Evolutionary conservation across 116 monocot species (phyloP), one percentile per base, ranked within the genome.

Genomic region (Thalassia testudinum): DNA sequence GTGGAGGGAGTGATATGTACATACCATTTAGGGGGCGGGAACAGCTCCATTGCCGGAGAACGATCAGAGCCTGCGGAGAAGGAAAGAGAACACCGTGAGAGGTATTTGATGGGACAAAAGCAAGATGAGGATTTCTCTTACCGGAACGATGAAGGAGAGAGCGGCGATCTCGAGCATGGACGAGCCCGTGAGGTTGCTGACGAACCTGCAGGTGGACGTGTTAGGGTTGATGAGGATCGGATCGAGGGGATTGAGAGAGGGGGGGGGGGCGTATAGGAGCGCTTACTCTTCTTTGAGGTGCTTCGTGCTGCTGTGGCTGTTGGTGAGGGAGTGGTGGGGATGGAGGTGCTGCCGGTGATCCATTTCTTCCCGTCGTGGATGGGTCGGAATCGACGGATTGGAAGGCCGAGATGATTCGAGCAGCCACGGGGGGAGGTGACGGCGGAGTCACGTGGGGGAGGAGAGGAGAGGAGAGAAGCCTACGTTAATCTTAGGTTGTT

Each of bases 161-260:
- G 84, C 70, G 11, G 71, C 68, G 43, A 87, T 81, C 75, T 93
- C 93, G 18, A 80, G 58, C 76, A 87, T 78, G 8, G 87, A 93
- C 13, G 93, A 83, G 21, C 93, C 93, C 30, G 63, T 76, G 22
- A 93, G 77, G 69, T 87, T 87, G 76, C 84, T 93, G 34, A 93
- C 95, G 47, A 88, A 95, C 66, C 95, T 88, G 72, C 44, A 49
- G 15, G 4, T 45, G 45, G 45, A 45, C 45, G 15, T 45, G 19
- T 45, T 3, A 20, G 15, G 45, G 18, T 8, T 6, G 15, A 15
- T 5, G 45, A 45, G 15, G 45, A n/a, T 1, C 3, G 19, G 15
- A n/a, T 13, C 4, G 45, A 45, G 10, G 45, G 18, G 15, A 20
- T 6, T 6, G 18, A 45, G 19, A 45, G 15, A n/a, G 15, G 18